Base-by-base conservation (phyloP, 2,329 filamentous ascomycete genomes). In the Ceratocystiopsis minuta region DNA sequence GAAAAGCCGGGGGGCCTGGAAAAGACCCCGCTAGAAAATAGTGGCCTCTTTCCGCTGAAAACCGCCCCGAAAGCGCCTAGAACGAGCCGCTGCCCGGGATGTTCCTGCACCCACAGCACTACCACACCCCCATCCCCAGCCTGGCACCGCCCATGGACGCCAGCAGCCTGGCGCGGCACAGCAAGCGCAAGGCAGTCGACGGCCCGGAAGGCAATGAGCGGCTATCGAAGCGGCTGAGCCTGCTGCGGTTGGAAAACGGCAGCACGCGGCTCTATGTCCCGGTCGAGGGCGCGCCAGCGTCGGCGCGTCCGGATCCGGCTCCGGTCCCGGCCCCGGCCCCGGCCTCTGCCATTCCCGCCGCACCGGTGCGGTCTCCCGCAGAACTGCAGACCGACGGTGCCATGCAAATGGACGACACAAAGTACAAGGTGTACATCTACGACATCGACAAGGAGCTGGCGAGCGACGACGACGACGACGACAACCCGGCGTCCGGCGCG, bases 401-500 rank as follows among this genome's bases (percentile, higher is more conserved):
- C 43, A 28, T 96, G 88, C 71, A 80, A 44, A 57, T 96, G 46
- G 87, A 96, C 60, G 79, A 94, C 60, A 79, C 82, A 31, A 81
- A 82, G 53, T 70, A 93, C 62, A 83, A 80, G 54, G 75, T 95
- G 46, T 95, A 90, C 66, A 86, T 98, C 51, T 79, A 87, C 64
- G 78, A 92, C 59, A 67, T 98, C 11, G 86, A 93, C 55, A 80
- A 80, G 51, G 88, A 96, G 60, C 71, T 96, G 31, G 78, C 79
- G 14, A 63, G 67, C 38, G 65, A 72, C 36, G 67, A 75, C 43
- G 24, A 28, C 36, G 12, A 14, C 24, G n/a, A 16, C n/a, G 16
- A 14, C 24, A 16, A 9, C 1, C 2, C 24, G 2, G 4, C 24
- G 24, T 10, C 24, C 24, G 24, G 24, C 24, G 24, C 24, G 9